These are phyloP conservation scores for Linum trigynum DNA, from an alignment of 345 rosid species.

Conservation along the genomic window DNA sequence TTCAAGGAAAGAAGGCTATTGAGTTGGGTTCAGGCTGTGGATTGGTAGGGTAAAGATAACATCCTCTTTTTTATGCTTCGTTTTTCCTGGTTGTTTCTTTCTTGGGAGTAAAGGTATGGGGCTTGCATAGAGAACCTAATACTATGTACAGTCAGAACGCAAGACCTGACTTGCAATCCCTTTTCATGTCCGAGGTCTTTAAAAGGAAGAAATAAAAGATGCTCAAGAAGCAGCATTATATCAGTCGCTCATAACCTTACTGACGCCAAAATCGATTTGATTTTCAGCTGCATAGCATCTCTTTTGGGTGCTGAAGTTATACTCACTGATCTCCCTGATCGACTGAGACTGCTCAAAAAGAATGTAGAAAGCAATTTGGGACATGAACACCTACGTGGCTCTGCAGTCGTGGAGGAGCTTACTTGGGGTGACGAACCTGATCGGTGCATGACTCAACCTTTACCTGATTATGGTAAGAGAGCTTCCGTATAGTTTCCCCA, in stretches of 20 bases:
- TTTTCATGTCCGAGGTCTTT: too few species aligned
- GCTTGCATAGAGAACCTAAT: too few species aligned
- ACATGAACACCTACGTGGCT: slow-evolving; percentile 40
- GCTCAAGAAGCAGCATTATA: too few species aligned
- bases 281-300: slow-evolving; percentile 69
- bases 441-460: slow-evolving; percentile 46
- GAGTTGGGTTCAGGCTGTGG: slow-evolving; percentile 96
- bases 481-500: too few species aligned
- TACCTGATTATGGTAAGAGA: slow-evolving; percentile 63
- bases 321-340: slow-evolving; percentile 85
- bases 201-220: too few species aligned
- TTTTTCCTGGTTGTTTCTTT: background rate
- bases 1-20: slow-evolving; percentile 62
- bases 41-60: slow-evolving; percentile 65
- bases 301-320: slow-evolving; percentile 72
- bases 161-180: too few species aligned
- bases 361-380: slow-evolving; percentile 52
- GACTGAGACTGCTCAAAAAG: slow-evolving; percentile 70
- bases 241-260: too few species aligned
- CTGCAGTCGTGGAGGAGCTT: slow-evolving; percentile 59
- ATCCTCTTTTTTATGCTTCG: background rate
- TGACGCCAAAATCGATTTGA: background rate
- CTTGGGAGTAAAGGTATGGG: too few species aligned
- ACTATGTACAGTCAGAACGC: too few species aligned
- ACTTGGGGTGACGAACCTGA: slow-evolving; percentile 73